phyloP scores from a whole-genome alignment of 2,329 filamentous ascomycete species.

The Taxawa tesnikishii region DNA sequence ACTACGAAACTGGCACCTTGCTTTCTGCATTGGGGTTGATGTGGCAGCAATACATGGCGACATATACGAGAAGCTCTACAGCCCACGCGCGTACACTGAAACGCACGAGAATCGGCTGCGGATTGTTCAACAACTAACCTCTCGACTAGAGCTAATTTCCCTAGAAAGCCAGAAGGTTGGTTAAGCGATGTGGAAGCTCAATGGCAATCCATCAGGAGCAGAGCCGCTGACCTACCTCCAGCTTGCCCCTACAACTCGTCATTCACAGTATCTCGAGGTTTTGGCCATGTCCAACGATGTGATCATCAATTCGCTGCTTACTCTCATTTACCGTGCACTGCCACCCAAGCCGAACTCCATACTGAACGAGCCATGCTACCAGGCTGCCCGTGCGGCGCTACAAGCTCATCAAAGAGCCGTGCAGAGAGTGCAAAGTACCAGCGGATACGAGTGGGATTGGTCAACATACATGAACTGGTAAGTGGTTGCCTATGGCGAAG shows the following conservation, averaged over 20 bases:
- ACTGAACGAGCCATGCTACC: neutral
- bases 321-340: constrained; percentile 5
- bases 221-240: no score
- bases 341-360: neutral
- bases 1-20: neutral
- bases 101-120: neutral
- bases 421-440: neutral
- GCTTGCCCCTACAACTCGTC: no score
- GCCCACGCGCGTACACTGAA: constrained; percentile 19
- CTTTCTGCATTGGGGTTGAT: no score
- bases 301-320: constrained; percentile 5
- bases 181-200: no score
- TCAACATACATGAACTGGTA: constrained; percentile 3
- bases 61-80: constrained; percentile 7
- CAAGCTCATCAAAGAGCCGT: constrained; percentile 2
- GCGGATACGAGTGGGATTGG: neutral
- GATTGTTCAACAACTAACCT: neutral
- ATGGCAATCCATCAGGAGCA: no score
- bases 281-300: neutral
- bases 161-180: neutral
- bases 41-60: no score
- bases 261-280: neutral
- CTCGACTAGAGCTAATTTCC: neutral
- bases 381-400: constrained; percentile 4
- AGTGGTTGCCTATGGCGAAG: neutral